Conservation (phyloP, 345 rosid genomes). For the Corchorus capsularis region DNA sequence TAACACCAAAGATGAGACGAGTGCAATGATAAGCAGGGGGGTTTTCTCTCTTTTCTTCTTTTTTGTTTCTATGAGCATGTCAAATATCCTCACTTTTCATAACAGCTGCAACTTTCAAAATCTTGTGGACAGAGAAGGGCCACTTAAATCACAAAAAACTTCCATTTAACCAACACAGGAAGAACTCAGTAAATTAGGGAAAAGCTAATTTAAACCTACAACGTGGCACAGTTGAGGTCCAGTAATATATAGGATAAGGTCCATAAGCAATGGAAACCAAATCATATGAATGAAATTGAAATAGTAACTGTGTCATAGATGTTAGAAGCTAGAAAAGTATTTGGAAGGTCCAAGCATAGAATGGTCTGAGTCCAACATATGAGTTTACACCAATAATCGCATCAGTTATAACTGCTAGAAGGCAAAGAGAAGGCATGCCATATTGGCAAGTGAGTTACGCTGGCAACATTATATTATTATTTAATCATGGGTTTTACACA, state of each 20-base stretch:
- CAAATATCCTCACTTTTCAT: conserved; percentile 11
- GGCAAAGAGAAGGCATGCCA: not conserved
- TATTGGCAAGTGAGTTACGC: not conserved
- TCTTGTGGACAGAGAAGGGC: not conserved
- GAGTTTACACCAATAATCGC: not conserved
- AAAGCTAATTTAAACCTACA: not conserved
- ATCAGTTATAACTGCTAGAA: conserved; percentile 4
- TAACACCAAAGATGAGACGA: not conserved
- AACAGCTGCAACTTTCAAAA: not conserved
- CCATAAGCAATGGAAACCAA: not conserved
- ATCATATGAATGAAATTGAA: not conserved
- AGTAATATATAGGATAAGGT: conserved; percentile 3
- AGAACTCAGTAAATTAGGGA: not conserved
- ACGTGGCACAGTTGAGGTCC: conserved; percentile 1
- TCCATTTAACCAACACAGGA: not conserved
- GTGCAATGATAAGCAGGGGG: not conserved
- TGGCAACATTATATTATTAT: not conserved
- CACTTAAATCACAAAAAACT: not conserved
- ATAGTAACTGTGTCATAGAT: not conserved
- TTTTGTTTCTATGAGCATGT: not conserved
- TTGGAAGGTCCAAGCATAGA: not conserved
- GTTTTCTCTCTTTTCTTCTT: not conserved
- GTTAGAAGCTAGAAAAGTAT: not conserved
- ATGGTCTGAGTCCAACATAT: not conserved
- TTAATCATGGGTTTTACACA: not conserved